Conservation (phyloP, 768 basidiomycete genomes). For the Auriscalpium vulgare region DNA sequence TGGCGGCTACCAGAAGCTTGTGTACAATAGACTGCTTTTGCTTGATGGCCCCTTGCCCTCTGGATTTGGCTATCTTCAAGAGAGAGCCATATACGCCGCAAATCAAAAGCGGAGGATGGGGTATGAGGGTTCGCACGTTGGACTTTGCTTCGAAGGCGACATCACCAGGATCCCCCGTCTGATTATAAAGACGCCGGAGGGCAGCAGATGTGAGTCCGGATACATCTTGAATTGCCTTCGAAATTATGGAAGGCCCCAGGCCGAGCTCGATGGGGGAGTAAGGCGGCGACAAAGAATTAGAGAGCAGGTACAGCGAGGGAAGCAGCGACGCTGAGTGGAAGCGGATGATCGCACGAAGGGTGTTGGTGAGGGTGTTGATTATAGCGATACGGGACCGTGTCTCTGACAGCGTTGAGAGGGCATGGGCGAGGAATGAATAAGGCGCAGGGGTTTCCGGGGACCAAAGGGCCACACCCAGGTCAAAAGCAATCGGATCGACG, state of each 20-base stretch:
- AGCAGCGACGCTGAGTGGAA: constrained; percentile 64
- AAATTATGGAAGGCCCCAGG: constrained; percentile 59
- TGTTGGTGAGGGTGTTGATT: constrained; percentile 62
- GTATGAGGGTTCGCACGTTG: constrained; percentile 63
- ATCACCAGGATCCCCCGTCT: constrained; percentile 73
- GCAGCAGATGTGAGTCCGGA: constrained; percentile 55
- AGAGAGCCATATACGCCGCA: constrained; percentile 60
- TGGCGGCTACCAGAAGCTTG: constrained; percentile 73
- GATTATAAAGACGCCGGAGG: constrained; percentile 58
- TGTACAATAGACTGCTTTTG: constrained; percentile 74
- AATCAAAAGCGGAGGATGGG: constrained; percentile 61
- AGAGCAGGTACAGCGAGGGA: constrained; percentile 73
- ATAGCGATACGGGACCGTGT: constrained; percentile 72
- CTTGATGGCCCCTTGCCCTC: constrained; percentile 69
- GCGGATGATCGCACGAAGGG: constrained; percentile 57
- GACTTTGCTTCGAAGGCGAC: constrained; percentile 82
- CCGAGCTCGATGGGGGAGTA: constrained; percentile 68
- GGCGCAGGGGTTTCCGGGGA: constrained; percentile 35
- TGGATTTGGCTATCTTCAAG: constrained; percentile 56
- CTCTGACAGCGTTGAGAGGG: constrained; percentile 48
- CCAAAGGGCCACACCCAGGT: constrained; percentile 38
- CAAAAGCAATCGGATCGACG: constrained; percentile 43
- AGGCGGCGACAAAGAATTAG: constrained; percentile 71
- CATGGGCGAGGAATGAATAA: constrained; percentile 64
- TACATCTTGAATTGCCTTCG: constrained; percentile 62